Evolutionary conservation across 495 filamentous ascomycete genomes (phyloP).

Genomic region (Hypoxylon perforatum): DNA sequence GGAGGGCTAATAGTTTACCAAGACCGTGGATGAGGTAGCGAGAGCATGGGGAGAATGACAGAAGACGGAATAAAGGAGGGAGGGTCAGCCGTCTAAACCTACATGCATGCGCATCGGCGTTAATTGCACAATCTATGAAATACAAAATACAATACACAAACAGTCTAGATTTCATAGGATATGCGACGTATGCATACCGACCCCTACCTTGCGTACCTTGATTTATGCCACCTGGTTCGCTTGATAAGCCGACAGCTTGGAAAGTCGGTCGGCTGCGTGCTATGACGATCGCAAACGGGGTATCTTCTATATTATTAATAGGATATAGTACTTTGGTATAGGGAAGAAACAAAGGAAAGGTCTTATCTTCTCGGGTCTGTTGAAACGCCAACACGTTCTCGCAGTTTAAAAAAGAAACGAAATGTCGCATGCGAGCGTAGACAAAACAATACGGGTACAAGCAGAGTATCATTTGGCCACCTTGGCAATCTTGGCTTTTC

Average conservation of each 20-base stretch:
- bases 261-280: background rate
- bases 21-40: conserved; percentile 38
- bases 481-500: background rate
- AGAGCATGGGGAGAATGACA: conserved; percentile 1
- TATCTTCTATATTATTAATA: background rate
- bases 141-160: background rate
- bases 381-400: conserved; percentile 32
- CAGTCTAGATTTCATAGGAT: conserved; percentile 11
- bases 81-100: conserved; percentile 14
- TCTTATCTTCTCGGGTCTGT: background rate
- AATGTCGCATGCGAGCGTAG: background rate
- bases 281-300: background rate
- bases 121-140: conserved; percentile 5
- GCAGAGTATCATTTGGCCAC: background rate
- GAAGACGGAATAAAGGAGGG: conserved; percentile 5
- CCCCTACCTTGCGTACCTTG: background rate
- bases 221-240: conserved; percentile 2
- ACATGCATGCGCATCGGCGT: conserved; percentile 18
- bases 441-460: background rate
- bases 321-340: background rate
- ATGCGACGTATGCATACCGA: background rate
- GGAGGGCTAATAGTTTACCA: conserved; percentile 13
- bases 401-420: conserved; percentile 14
- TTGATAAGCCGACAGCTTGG: conserved; percentile 15
- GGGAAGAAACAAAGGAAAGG: background rate